These are phyloP conservation scores for Coleophoma cylindrospora DNA, from an alignment of 2,329 filamentous ascomycete species.

Conservation along the genomic window DNA sequence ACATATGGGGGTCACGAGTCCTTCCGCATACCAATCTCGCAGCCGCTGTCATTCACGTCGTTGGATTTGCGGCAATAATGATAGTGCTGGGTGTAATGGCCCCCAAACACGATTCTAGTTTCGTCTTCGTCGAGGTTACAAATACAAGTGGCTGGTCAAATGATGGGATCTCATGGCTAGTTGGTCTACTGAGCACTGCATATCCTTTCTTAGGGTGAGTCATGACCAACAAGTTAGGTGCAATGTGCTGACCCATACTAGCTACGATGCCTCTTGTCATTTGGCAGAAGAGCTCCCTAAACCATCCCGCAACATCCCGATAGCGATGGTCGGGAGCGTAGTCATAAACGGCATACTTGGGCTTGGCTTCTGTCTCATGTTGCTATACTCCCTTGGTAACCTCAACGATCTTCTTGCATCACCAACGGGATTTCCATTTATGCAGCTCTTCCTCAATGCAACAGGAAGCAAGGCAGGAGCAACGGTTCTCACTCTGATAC, in stretches of 20 bases:
- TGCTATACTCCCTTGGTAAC: constrained; percentile 37
- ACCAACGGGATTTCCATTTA: constrained; percentile 38
- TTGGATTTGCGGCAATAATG: constrained; percentile 37
- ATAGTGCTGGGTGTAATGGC: constrained; percentile 28
- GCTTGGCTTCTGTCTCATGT: constrained; percentile 33
- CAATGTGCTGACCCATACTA: constrained; percentile 29
- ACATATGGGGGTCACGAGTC: constrained; percentile 34
- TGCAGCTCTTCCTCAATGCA: constrained; percentile 37
- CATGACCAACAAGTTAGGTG: constrained; percentile 20
- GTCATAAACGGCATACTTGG: constrained; percentile 40
- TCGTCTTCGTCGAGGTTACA: constrained; percentile 38
- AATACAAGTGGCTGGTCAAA: constrained; percentile 39
- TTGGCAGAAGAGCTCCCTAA: constrained; percentile 42
- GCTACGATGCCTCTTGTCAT: constrained; percentile 40
- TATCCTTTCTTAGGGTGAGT: constrained; percentile 30
- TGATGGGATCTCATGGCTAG: constrained; percentile 40
- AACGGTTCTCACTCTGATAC: constrained; percentile 34
- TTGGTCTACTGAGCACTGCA: constrained; percentile 37
- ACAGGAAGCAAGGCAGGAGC: constrained; percentile 34
- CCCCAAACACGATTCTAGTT: constrained; percentile 37
- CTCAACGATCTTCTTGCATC: constrained; percentile 34
- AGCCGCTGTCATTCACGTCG: constrained; percentile 20
- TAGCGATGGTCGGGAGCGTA: constrained; percentile 38
- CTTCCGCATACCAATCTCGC: constrained; percentile 32
- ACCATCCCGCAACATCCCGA: constrained; percentile 33